Base-by-base conservation (phyloP, 371 early-diverging fungal genomes). In the Mortierella sp. region DNA sequence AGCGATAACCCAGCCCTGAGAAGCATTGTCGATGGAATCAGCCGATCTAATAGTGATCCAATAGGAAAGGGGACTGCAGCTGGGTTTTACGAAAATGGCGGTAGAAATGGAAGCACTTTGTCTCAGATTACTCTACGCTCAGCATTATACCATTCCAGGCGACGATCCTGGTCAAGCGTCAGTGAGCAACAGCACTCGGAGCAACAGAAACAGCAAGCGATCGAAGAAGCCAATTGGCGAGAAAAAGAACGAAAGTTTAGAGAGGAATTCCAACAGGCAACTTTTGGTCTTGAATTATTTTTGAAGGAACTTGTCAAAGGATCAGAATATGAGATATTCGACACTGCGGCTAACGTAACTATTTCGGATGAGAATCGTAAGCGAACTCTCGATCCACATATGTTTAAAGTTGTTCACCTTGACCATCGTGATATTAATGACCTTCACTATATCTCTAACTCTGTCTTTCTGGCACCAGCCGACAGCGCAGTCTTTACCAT, bases 291-390 rank as follows among this genome's bases (percentile, higher is more conserved):
- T 21, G 68, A 80, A 50, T 13, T 68, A 11, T 74, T 61, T 59
- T 16, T 80, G 47, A 21, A 10, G 8, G 72, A 71, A 58, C 58
- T 80, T 10, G 33, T 69, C 36, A 45, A 63, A 7, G 72, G 65
- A 0, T 21, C 53, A 15, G 81, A 69, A n/a, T 80, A 65, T 53
- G 81, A 80, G 47, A 28, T 65, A 21, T 80, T 74, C 50, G 81
- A 80, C 22, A 19, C 57, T n/a, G 33, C 45, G 19, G 43, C 47
- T 11, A 61, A 71, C 28, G 61, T 80, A 24, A 13, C 52, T 8
- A 62, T 78, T 36, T 13, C 19, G n/a, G 62, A 80, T 36, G 75
- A 80, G 0, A 80, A 75, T 38, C 71, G 81, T 69, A 62, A 61
- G 74, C 13, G 15, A 3, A 58, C 32, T 43, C 45, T 43, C 45